phyloP scores from a whole-genome alignment of 2,329 filamentous ascomycete species.

The Fusarium buxicola region DNA sequence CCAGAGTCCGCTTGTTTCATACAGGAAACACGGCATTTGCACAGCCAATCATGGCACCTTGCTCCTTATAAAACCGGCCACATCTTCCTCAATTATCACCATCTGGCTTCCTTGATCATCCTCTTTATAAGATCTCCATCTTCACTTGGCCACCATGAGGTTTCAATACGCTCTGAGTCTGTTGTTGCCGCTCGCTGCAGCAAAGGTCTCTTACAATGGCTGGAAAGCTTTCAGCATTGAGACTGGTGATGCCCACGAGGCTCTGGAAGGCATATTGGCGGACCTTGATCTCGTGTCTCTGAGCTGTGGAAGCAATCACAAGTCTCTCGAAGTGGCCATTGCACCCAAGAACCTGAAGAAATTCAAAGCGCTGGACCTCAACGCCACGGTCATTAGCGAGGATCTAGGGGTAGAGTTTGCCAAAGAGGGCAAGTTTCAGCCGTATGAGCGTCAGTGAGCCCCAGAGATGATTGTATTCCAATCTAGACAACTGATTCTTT shows the following conservation, averaged over 20 bases:
- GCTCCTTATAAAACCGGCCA: no score
- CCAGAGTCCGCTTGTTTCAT: no score
- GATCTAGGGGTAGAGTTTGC: constrained; percentile 45
- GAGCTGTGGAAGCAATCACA: constrained; percentile 40
- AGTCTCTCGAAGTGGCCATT: constrained; percentile 43
- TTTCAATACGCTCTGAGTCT: constrained; percentile 9
- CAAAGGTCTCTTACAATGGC: constrained; percentile 42
- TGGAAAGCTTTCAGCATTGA: constrained; percentile 46
- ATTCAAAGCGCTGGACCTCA: constrained; percentile 41
- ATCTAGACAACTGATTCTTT: rapidly evolving
- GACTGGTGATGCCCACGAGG: constrained; percentile 22
- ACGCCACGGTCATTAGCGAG: constrained; percentile 35
- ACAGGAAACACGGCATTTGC: no score
- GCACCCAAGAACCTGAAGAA: constrained; percentile 37
- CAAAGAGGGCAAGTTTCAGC: constrained; percentile 35
- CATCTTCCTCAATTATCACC: neutral
- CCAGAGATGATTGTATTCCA: rapidly evolving
- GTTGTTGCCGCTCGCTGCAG: constrained; percentile 21
- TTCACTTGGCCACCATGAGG: constrained; percentile 16
- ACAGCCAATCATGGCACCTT: no score
- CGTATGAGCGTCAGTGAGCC: constrained; percentile 20
- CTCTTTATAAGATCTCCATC: neutral
- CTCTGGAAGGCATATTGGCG: constrained; percentile 27
- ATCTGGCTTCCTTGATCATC: neutral
- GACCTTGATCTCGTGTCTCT: constrained; percentile 41